Percentiles rank a stretch among this genome's conserved stretches.
Conservation (phyloP, 768 basidiomycete genomes). For the Scleroderma bovista region DNA sequence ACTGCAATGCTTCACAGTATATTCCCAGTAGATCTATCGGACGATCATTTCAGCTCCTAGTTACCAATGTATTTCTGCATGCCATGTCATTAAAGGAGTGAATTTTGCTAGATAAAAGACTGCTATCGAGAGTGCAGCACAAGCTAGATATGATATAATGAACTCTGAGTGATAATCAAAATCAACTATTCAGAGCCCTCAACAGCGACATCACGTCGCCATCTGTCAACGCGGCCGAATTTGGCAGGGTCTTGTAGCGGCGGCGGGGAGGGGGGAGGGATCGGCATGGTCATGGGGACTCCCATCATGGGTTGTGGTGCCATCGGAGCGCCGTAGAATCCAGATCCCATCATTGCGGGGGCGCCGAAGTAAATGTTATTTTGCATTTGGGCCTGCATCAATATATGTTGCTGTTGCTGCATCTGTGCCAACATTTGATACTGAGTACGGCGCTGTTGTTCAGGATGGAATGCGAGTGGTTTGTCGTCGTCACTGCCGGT, state of each 20-base stretch:
- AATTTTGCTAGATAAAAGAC: slow-evolving; percentile 23
- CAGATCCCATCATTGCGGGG: slow-evolving; percentile 63
- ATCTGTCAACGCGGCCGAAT: slow-evolving; percentile 68
- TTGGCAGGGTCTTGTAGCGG: slow-evolving; percentile 61
- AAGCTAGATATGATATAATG: slow-evolving; percentile 5
- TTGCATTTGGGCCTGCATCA: slow-evolving; percentile 75
- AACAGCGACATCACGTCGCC: slow-evolving; percentile 74
- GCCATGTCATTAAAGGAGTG: slow-evolving; percentile 32
- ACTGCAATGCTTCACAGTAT: slow-evolving; percentile 31
- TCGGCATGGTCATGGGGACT: slow-evolving; percentile 36
- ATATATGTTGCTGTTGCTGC: slow-evolving; percentile 59
- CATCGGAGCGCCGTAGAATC: slow-evolving; percentile 58
- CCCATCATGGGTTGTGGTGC: slow-evolving; percentile 36
- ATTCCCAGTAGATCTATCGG: slow-evolving; percentile 33
- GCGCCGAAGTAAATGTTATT: slow-evolving; percentile 68
- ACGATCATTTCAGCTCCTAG: slow-evolving; percentile 25
- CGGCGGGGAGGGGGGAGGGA: slow-evolving; percentile 53
- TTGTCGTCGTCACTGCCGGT: slow-evolving; percentile 48
- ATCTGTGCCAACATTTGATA: slow-evolving; percentile 35
- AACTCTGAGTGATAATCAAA: slow-evolving; percentile 7
- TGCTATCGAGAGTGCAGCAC: neutral
- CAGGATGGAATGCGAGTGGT: slow-evolving; percentile 69
- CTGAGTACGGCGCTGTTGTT: slow-evolving; percentile 72
- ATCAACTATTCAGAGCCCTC: slow-evolving; percentile 37
- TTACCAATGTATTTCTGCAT: slow-evolving; percentile 32